Conservation (phyloP, 768 basidiomycete genomes). For the Mycena sanguinolenta region DNA sequence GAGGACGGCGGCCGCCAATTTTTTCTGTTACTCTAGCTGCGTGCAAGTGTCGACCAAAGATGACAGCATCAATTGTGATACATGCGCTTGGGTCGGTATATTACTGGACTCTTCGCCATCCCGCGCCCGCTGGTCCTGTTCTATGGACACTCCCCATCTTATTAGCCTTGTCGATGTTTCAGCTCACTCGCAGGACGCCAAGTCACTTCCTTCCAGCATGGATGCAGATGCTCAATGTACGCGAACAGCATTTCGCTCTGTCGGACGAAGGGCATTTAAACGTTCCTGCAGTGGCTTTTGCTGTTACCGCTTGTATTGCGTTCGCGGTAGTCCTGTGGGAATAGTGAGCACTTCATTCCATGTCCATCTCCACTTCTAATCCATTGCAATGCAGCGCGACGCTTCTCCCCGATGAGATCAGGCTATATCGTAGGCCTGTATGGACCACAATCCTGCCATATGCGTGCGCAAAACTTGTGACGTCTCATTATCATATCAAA, state of each 20-base stretch:
- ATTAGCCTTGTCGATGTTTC: neutral
- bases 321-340: slow-evolving; percentile 31
- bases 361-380: neutral
- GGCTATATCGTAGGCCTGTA: slow-evolving; percentile 26
- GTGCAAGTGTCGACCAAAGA: neutral
- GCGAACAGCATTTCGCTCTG: neutral
- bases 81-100: neutral
- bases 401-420: slow-evolving; percentile 26
- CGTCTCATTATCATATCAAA: neutral
- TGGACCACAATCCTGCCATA: slow-evolving; percentile 31
- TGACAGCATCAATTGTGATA: slow-evolving; percentile 2
- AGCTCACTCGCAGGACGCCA: neutral
- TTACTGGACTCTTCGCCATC: neutral
- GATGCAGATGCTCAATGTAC: slow-evolving; percentile 3
- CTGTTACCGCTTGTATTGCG: slow-evolving; percentile 15
- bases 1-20: neutral
- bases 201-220: neutral
- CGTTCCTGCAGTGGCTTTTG: slow-evolving; percentile 17
- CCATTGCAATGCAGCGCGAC: neutral
- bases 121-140: neutral
- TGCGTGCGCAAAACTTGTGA: neutral
- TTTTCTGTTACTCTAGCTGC: no score
- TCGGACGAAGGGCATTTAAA: neutral
- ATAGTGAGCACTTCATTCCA: neutral
- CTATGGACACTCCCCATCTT: neutral